Conservation (phyloP, 352 stramenopile species). For the Phytophthora cajani region DNA sequence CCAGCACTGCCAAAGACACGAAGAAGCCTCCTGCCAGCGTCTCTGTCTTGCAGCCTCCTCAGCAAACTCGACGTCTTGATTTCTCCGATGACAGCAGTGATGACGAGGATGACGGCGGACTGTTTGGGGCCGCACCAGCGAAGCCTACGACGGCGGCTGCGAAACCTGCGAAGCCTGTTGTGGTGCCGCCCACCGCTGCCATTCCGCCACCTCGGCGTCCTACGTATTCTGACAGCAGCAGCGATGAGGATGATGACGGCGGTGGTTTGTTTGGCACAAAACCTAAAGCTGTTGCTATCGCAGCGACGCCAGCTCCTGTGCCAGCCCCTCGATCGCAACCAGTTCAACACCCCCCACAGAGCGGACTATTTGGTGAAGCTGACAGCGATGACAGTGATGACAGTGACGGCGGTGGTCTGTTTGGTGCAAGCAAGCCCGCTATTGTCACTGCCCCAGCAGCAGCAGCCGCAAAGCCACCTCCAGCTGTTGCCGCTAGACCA, state of each 20-base stretch:
- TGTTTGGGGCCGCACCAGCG: slow-evolving; percentile 57
- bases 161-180: slow-evolving; percentile 6
- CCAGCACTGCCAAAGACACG: slow-evolving; percentile 26
- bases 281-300: slow-evolving; percentile 26
- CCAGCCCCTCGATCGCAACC: slow-evolving; percentile 9
- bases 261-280: slow-evolving; percentile 60
- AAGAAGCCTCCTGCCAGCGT: slow-evolving; percentile 23
- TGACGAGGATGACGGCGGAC: slow-evolving; percentile 57
- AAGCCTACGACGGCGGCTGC: slow-evolving; percentile 9
- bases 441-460: slow-evolving; percentile 2
- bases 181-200: slow-evolving; percentile 8
- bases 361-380: slow-evolving; percentile 61
- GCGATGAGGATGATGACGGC: slow-evolving; percentile 49
- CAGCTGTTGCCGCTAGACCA: slow-evolving; percentile 18
- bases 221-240: slow-evolving; percentile 47
- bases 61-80: slow-evolving; percentile 33
- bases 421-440: slow-evolving; percentile 33
- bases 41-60: slow-evolving; percentile 26
- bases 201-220: slow-evolving; percentile 11
- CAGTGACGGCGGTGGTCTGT: slow-evolving; percentile 44
- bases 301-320: slow-evolving; percentile 7
- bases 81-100: slow-evolving; percentile 66
- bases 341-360: slow-evolving; percentile 40
- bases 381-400: slow-evolving; percentile 64
- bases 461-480: slow-evolving; percentile 5